Conservation (phyloP, 169 alveolate genomes). For the Eimeria acervulina region DNA sequence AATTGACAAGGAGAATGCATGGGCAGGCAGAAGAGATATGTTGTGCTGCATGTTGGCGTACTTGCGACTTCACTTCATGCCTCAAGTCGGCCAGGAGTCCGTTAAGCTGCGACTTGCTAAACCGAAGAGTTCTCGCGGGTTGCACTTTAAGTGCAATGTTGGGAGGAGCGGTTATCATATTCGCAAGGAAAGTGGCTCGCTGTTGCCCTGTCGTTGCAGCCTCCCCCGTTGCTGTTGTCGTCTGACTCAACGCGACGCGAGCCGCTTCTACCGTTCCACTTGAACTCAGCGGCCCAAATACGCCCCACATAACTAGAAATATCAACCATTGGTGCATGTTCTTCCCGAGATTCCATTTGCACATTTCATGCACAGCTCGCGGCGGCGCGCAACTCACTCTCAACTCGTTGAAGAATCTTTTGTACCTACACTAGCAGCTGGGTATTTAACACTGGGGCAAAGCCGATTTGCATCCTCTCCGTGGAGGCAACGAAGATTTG, state of each 20-base stretch:
- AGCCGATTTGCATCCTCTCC: neutral
- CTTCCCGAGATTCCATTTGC: neutral
- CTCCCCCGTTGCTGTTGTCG: neutral
- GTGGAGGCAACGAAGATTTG: neutral
- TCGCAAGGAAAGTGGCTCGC: conserved; percentile 27
- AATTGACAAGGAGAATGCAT: neutral
- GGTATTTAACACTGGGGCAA: neutral
- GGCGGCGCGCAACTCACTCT: neutral
- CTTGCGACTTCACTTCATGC: conserved; percentile 79
- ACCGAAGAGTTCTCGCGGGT: conserved; percentile 75
- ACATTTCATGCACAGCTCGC: neutral
- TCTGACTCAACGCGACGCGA: neutral
- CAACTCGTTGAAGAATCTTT: neutral
- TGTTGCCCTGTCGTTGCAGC: conserved; percentile 13
- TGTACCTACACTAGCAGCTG: neutral
- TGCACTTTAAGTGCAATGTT: conserved; percentile 78
- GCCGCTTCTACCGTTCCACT: conserved; percentile 8
- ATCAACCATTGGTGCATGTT: neutral
- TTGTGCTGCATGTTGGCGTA: neutral
- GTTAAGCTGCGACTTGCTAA: conserved; percentile 69
- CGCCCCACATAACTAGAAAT: neutral
- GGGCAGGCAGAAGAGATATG: neutral
- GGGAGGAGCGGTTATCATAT: conserved; percentile 46
- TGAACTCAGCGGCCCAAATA: neutral
- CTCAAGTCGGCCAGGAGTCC: conserved; percentile 72